phyloP scores from a whole-genome alignment of 768 basidiomycete species.

The Serendipita indica region DNA sequence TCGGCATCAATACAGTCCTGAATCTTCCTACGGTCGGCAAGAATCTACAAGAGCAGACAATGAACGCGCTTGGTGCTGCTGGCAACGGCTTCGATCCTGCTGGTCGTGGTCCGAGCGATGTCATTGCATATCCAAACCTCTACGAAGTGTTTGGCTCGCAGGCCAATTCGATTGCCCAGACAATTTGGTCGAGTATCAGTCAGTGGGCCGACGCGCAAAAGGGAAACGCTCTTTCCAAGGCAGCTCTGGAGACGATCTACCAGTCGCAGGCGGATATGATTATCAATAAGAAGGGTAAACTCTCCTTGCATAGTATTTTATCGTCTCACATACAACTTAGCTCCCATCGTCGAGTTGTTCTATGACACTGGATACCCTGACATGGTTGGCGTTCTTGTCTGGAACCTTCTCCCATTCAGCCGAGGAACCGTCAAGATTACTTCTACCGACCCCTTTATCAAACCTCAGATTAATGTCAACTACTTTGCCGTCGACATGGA shows the following conservation, averaged over 20 bases:
- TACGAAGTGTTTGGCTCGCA: constrained; percentile 28
- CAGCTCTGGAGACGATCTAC: constrained; percentile 30
- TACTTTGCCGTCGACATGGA: constrained; percentile 38
- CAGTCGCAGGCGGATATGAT: constrained; percentile 35
- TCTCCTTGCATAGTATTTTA: not conserved
- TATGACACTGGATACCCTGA: constrained; percentile 21
- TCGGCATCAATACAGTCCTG: constrained; percentile 35
- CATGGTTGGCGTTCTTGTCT: constrained; percentile 32
- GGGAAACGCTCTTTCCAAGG: constrained; percentile 25
- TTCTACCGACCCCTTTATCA: constrained; percentile 32
- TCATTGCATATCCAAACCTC: constrained; percentile 38
- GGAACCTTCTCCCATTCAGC: constrained; percentile 42
- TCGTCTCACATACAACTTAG: constrained; percentile 17
- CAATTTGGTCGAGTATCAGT: constrained; percentile 27
- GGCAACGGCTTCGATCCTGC: constrained; percentile 24
- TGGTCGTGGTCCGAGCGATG: constrained; percentile 33
- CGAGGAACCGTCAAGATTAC: constrained; percentile 35
- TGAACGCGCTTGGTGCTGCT: constrained; percentile 29
- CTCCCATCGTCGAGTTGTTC: constrained; percentile 35
- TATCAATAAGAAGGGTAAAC: constrained; percentile 30
- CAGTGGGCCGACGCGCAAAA: constrained; percentile 34
- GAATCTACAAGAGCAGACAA: constrained; percentile 44
- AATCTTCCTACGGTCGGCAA: constrained; percentile 23
- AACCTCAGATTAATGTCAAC: constrained; percentile 35
- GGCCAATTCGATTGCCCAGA: constrained; percentile 18